Evolutionary conservation across 2,329 filamentous ascomycete genomes (phyloP), one percentile per base, ranked within the genome.

Genomic region (Gliomastix tumulicola): DNA sequence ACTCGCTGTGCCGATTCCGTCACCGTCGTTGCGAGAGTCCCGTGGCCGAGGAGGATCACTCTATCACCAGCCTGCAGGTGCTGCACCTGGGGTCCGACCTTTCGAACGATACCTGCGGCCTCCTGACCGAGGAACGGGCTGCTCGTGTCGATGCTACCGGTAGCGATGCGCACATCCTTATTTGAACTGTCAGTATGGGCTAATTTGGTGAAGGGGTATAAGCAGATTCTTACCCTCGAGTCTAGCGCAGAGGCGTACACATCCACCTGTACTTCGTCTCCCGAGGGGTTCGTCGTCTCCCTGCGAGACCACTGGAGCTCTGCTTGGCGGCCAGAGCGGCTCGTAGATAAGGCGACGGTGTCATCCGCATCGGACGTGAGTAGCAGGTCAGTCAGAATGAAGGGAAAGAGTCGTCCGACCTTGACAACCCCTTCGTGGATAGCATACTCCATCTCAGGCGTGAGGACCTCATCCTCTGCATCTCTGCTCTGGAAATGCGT

Each of bases 1-100:
- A 32, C 30, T 32, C 18, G 30, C 12, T 28, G 25, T 7, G 25
- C 25, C 25, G 25, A 28, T 28, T 28, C 25, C 25, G 25, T 28
- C n/a, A 28, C 25, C 25, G 25, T 28, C 4, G 25, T 28, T 28
- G 25, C 25, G 17, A 28, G 25, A 28, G 25, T 28, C 25, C 25
- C 25, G 10, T 28, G 11, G 4, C 25, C 25, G 13, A 28, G 25
- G 25, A 28, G 25, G 17, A 28, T 28, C 25, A 35, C 33, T 15
- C 33, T 17, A 17, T 35, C 33, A 11, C 56, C 58, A 16, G 31
- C 28, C 16, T 32, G 18, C 15, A 43, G 17, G 18, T 36, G 36
- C 33, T 28, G 20, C 7, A 39, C 30, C 23, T 31, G 32, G 34
- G 19, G 16, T 10, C 33, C 33, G n/a, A 27, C 22, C 12, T 27